These are phyloP conservation scores for Emmonsia crescens DNA, from an alignment of 2,329 filamentous ascomycete species.

Conservation along the genomic window DNA sequence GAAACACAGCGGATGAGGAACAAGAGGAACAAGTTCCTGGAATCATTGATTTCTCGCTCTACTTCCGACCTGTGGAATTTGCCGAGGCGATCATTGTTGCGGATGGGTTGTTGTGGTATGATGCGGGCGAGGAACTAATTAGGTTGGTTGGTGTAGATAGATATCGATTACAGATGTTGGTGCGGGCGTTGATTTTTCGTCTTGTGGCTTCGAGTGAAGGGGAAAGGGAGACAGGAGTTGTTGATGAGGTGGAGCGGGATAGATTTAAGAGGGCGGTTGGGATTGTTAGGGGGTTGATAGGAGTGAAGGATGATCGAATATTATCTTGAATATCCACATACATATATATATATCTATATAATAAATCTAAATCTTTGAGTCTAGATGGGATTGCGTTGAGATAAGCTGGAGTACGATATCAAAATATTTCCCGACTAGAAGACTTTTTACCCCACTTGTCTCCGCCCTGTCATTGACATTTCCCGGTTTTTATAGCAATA, in stretches of 20 bases:
- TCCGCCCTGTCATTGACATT: background rate
- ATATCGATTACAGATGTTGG: conserved; percentile 8
- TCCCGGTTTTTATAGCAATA: background rate
- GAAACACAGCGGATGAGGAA: background rate
- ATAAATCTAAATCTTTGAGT: no score
- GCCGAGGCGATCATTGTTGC: conserved; percentile 6
- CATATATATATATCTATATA: no score
- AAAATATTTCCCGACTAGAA: background rate
- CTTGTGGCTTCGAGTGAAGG: conserved; percentile 7
- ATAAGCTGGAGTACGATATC: background rate
- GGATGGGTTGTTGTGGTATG: conserved; percentile 9
- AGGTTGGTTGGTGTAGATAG: conserved; percentile 3
- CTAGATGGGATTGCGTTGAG: background rate
- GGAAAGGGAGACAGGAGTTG: background rate
- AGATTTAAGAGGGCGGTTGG: conserved; percentile 2
- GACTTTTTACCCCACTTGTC: background rate
- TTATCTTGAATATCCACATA: background rate
- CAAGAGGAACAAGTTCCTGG: background rate
- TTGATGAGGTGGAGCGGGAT: background rate
- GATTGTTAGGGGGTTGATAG: background rate
- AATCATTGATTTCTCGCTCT: conserved; percentile 9
- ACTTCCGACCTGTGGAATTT: conserved; percentile 9
- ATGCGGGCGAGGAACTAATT: conserved; percentile 4
- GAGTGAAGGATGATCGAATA: no score
- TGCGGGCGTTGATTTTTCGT: conserved; percentile 9